Base-by-base conservation (phyloP, 23 red algal species). In the Gracilaria gracilis region DNA sequence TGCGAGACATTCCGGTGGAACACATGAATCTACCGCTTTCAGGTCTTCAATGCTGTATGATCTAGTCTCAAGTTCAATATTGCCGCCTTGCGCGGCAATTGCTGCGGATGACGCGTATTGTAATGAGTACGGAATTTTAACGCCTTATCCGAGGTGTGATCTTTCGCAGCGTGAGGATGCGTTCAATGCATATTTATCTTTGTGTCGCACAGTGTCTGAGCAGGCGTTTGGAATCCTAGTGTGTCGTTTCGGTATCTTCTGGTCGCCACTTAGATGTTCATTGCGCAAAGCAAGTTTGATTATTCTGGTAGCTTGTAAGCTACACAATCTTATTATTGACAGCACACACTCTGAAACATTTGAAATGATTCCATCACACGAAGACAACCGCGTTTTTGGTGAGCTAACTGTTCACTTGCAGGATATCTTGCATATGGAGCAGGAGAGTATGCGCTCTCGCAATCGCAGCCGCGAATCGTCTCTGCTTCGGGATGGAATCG, bases 271-370 rank as follows among this genome's bases (percentile, higher is more conserved):
- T 14, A 32, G 20, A 37, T 14, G 14, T 32, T 21, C 20, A 13
- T 71, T 71, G 14, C 16, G 11, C 20, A 35, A 71, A 21, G 20
- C 11, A 13, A 71, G 11, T 35, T 20, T 71, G 9, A 71, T 71
- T 14, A 37, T 71, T 14, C 9, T 71, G 65, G 65, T 71, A 9
- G 28, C 31, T 12, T 32, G 28, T 32, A 71, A 71, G 65, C 65
- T 71, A 12, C 65, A 71, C 35, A 71, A 71, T 71, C 21, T 71
- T 20, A 71, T 71, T 13, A 71, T 71, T 71, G 65, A 71, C 9
- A 35, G 21, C 35, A 12, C 28, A 13, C 31, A 9, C 21, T 11
- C 9, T 32, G 65, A 21, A 9, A 35, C 9, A 21, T 20, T 13
- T 37, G 20, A 71, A 9, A 71, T 35, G 14, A 11, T 71, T 9